Percentiles rank a stretch among this genome's conserved stretches.
phyloP scores from a whole-genome alignment of 2,329 filamentous ascomycete genomes.

The Xylariaceae sp. region DNA sequence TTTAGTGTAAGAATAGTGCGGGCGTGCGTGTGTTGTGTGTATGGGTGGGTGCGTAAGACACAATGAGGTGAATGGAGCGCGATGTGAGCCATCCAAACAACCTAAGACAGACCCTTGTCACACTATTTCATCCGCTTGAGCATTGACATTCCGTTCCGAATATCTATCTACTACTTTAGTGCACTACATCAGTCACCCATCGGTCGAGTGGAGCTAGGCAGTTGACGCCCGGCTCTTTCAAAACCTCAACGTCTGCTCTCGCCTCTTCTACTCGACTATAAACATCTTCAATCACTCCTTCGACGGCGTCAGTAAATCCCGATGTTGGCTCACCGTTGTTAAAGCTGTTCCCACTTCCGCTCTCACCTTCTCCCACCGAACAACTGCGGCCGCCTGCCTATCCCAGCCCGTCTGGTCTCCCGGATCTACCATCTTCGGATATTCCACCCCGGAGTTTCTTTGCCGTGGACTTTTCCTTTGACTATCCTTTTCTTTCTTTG shows the following conservation, averaged over 20 bases:
- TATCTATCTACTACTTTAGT: conserved; percentile 12
- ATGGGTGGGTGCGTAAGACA: conserved; percentile 21
- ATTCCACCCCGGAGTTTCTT: conserved; percentile 34
- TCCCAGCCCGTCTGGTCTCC: conserved; percentile 16
- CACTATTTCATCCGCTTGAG: conserved; percentile 14
- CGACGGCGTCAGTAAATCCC: conserved; percentile 6
- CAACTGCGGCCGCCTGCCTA: conserved; percentile 13
- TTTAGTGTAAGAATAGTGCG: conserved; percentile 31
- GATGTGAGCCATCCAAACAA: conserved; percentile 32
- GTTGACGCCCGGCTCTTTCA: conserved; percentile 10
- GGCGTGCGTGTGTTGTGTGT: conserved; percentile 27
- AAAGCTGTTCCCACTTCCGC: conserved; percentile 8
- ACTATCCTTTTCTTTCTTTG: conserved; percentile 25
- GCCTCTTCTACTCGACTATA: conserved; percentile 6
- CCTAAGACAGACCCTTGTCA: conserved; percentile 27
- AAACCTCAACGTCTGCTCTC: conserved; percentile 10
- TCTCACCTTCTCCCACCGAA: conserved; percentile 18
- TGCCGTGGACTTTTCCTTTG: conserved; percentile 25
- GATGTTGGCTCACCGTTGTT: conserved; percentile 19
- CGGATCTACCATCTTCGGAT: conserved; percentile 42
- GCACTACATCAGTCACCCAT: conserved; percentile 23
- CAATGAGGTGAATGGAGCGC: conserved; percentile 12
- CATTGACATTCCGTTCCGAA: conserved; percentile 30
- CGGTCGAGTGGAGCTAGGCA: conserved; percentile 18
- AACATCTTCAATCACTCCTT: conserved; percentile 8